These are phyloP conservation scores for Exsudoporus frostii DNA, from an alignment of 768 basidiomycete genomes.

Conservation along the genomic window DNA sequence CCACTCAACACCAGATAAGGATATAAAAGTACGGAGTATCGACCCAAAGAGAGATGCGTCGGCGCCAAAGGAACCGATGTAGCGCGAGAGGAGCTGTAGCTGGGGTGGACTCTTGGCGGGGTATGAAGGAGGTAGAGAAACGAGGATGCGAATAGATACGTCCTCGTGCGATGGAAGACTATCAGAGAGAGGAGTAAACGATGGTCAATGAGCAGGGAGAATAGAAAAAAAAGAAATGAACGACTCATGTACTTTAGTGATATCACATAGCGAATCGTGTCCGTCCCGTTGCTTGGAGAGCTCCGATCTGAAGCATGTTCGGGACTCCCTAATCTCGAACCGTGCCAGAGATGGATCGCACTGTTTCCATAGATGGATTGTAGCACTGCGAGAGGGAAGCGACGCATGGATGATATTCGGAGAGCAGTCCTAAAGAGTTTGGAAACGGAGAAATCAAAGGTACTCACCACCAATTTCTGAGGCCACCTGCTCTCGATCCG, in stretches of 20 bases:
- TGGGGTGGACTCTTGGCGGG: slow-evolving; percentile 71
- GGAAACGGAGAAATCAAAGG: background rate
- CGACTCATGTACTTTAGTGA: slow-evolving; percentile 52
- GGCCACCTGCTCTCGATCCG: slow-evolving; percentile 42
- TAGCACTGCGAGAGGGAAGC: slow-evolving; percentile 42
- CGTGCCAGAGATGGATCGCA: slow-evolving; percentile 58
- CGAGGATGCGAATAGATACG: slow-evolving; percentile 49
- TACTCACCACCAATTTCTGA: slow-evolving; percentile 45
- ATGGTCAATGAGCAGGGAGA: background rate
- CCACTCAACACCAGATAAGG: slow-evolving; percentile 75
- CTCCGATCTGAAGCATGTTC: background rate
- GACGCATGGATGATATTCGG: slow-evolving; percentile 7
- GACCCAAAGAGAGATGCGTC: slow-evolving; percentile 73
- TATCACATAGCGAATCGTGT: slow-evolving; percentile 61
- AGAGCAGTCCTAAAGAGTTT: background rate
- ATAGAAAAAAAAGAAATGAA: background rate
- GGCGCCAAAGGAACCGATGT: slow-evolving; percentile 76
- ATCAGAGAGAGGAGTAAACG: background rate
- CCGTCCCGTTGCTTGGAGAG: slow-evolving; percentile 23
- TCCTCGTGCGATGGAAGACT: slow-evolving; percentile 56
- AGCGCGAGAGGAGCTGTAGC: slow-evolving; percentile 80
- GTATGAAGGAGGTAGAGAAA: slow-evolving; percentile 59
- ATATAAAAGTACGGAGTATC: slow-evolving; percentile 78
- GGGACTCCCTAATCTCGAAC: slow-evolving; percentile 24
- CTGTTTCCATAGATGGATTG: slow-evolving; percentile 79